Evolutionary conservation across 1,284 basidiomycete species (phyloP).

Genomic region (Moniliophthora roreri): DNA sequence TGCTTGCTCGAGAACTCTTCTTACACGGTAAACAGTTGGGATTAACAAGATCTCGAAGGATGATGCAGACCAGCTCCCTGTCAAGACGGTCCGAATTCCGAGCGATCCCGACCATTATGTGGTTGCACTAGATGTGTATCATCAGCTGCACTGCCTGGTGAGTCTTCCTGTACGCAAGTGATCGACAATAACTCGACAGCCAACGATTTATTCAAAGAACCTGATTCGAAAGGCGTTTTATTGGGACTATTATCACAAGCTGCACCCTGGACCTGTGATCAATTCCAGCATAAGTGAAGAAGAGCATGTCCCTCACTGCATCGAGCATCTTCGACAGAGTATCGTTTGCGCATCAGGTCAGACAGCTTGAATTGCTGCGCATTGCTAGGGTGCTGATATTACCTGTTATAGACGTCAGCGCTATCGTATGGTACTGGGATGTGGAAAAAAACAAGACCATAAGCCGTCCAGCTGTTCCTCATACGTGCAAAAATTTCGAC

Average conservation of each 20-base stretch:
- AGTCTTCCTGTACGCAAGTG: slow-evolving; percentile 8
- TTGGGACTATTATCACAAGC: slow-evolving; percentile 22
- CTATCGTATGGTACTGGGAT: not conserved
- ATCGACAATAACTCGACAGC: not conserved
- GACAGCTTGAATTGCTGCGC: not conserved
- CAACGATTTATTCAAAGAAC: slow-evolving; percentile 20
- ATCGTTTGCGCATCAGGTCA: slow-evolving; percentile 27
- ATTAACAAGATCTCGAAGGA: slow-evolving; percentile 21
- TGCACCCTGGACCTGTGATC: too few relatives aligned
- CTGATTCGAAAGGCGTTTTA: slow-evolving; percentile 25
- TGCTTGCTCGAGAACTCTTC: not conserved
- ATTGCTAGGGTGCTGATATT: not conserved
- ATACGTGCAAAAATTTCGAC: slow-evolving; percentile 18
- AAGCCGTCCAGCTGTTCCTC: slow-evolving; percentile 2
- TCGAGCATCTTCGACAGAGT: slow-evolving; percentile 28
- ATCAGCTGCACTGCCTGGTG: slow-evolving; percentile 32
- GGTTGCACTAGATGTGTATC: slow-evolving; percentile 29
- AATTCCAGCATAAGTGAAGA: not conserved
- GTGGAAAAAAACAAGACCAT: not conserved
- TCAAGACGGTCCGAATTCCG: slow-evolving; percentile 24
- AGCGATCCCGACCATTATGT: slow-evolving; percentile 25
- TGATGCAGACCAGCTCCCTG: slow-evolving; percentile 23
- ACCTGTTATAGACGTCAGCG: not conserved
- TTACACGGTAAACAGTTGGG: slow-evolving; percentile 15
- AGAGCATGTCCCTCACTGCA: slow-evolving; percentile 26